Percentiles rank a stretch among this genome's conserved stretches.
Conservation (phyloP, 2,329 filamentous ascomycete species). For the Coniella lustricola region DNA sequence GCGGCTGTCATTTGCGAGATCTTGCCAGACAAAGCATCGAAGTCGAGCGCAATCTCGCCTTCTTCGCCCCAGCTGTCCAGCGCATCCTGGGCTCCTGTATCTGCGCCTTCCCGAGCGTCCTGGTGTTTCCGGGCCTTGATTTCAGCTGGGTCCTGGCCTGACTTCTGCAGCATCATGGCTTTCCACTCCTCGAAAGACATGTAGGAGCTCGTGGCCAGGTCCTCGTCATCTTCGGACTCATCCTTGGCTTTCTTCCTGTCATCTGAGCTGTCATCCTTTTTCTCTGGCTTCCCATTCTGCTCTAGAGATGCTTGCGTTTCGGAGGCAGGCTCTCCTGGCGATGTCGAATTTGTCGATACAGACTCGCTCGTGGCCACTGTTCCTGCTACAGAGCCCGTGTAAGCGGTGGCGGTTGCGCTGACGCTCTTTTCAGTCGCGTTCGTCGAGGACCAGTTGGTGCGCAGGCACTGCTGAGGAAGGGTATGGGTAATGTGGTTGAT, state of each 20-base stretch:
- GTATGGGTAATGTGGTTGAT: slow-evolving; percentile 79
- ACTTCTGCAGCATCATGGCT: slow-evolving; percentile 79
- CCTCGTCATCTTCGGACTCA: slow-evolving; percentile 59
- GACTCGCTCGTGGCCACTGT: background rate
- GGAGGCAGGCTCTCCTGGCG: slow-evolving; percentile 6
- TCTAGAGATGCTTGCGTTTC: background rate
- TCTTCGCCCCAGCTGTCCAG: slow-evolving; percentile 81
- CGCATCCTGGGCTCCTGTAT: slow-evolving; percentile 53
- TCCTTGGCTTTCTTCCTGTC: slow-evolving; percentile 18
- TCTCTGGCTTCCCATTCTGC: background rate
- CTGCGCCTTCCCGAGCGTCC: slow-evolving; percentile 42
- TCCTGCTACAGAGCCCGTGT: slow-evolving; percentile 7
- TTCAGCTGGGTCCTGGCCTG: slow-evolving; percentile 65
- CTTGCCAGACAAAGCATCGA: slow-evolving; percentile 41
- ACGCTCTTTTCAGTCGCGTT: slow-evolving; percentile 12
- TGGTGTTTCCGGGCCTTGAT: slow-evolving; percentile 55
- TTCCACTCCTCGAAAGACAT: slow-evolving; percentile 99
- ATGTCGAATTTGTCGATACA: slow-evolving; percentile 5
- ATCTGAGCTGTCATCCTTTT: slow-evolving; percentile 8
- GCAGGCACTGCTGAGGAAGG: slow-evolving; percentile 68
- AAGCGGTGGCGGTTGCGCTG: slow-evolving; percentile 18
- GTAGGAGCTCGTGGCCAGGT: slow-evolving; percentile 60
- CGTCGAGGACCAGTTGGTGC: slow-evolving; percentile 47
- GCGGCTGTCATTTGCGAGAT: slow-evolving; percentile 36
- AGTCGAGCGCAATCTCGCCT: slow-evolving; percentile 64